A percentile compares a stretch with the other conserved stretches of the same genome.
phyloP scores from a whole-genome alignment of 768 basidiomycete genomes.

The Chalciporus pseudorubinellus region DNA sequence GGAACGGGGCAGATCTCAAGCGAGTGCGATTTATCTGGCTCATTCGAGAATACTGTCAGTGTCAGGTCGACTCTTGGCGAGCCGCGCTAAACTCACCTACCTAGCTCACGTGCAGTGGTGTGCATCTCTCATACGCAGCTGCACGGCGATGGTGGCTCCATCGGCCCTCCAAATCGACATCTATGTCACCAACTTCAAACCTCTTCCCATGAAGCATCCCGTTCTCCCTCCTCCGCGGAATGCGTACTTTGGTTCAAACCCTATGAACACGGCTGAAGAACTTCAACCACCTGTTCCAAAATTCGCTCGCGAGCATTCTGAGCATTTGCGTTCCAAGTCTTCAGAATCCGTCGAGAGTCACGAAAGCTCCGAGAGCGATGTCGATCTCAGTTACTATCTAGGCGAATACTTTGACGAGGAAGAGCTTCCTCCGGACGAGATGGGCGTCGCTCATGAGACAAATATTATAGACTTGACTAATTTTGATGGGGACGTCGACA shows the following conservation, averaged over 20 bases:
- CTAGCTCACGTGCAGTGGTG: constrained; percentile 78
- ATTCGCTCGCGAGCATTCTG: constrained; percentile 16
- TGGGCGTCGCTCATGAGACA: constrained; percentile 42
- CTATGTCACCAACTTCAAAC: constrained; percentile 63
- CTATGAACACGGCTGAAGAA: constrained; percentile 15
- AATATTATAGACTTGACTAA: constrained; percentile 67
- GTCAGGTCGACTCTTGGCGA: not conserved
- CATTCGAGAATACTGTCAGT: constrained; percentile 70
- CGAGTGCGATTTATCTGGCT: constrained; percentile 78
- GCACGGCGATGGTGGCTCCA: constrained; percentile 51
- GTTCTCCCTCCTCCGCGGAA: constrained; percentile 9
- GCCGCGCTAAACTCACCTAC: not conserved
- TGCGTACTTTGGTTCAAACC: constrained; percentile 11
- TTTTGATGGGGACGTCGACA: constrained; percentile 74
- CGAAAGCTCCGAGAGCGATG: constrained; percentile 33
- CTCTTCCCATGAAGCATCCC: constrained; percentile 17
- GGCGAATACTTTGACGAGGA: constrained; percentile 30
- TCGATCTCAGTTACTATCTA: constrained; percentile 44
- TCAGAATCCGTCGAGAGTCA: constrained; percentile 31
- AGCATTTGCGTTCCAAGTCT: constrained; percentile 12
- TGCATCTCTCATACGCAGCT: constrained; percentile 61
- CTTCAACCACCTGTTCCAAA: constrained; percentile 37
- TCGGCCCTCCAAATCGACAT: constrained; percentile 62
- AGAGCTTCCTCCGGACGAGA: constrained; percentile 29
- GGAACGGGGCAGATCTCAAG: constrained; percentile 39